phyloP scores from a whole-genome alignment of 441 rosid genomes.

The Arabidopsis lyrata region DNA sequence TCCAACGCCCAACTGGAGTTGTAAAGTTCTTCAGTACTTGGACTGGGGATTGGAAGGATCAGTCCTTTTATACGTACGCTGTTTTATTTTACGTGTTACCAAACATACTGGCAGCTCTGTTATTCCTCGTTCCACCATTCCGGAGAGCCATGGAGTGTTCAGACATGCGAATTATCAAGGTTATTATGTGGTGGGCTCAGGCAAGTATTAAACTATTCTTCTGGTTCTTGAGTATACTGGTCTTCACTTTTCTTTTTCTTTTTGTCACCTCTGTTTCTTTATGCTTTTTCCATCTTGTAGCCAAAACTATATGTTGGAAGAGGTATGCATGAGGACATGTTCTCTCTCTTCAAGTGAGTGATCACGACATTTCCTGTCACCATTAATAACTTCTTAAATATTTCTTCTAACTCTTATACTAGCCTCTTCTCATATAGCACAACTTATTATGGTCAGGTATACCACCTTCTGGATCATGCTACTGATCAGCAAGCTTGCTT shows the following conservation, averaged over 20 bases:
- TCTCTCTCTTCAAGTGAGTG: slow-evolving; percentile 88
- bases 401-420: slow-evolving; percentile 1
- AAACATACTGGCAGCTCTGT: slow-evolving; percentile 69
- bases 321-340: slow-evolving; percentile 94
- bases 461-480: slow-evolving; percentile 92
- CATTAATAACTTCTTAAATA: slow-evolving; percentile 21
- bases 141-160: slow-evolving; percentile 90
- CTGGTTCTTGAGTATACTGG: slow-evolving; percentile 3
- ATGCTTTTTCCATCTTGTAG: slow-evolving; percentile 52
- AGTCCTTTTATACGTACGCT: slow-evolving; percentile 73
- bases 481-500: slow-evolving; percentile 91
- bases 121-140: slow-evolving; percentile 85
- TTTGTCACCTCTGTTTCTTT: slow-evolving; percentile 24
- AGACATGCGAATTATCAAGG: slow-evolving; percentile 67
- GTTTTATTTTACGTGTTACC: slow-evolving; percentile 84
- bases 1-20: slow-evolving; percentile 80
- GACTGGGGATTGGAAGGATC: slow-evolving; percentile 74
- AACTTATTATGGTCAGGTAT: slow-evolving; percentile 60
- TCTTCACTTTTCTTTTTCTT: not conserved
- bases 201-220: slow-evolving; percentile 53
- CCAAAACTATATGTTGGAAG: slow-evolving; percentile 97
- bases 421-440: slow-evolving; percentile 22
- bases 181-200: slow-evolving; percentile 99
- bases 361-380: slow-evolving; percentile 21
- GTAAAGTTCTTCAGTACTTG: slow-evolving; percentile 73